These are phyloP conservation scores for Aspergillus steynii DNA, from an alignment of 495 filamentous ascomycete genomes.

Conservation along the genomic window DNA sequence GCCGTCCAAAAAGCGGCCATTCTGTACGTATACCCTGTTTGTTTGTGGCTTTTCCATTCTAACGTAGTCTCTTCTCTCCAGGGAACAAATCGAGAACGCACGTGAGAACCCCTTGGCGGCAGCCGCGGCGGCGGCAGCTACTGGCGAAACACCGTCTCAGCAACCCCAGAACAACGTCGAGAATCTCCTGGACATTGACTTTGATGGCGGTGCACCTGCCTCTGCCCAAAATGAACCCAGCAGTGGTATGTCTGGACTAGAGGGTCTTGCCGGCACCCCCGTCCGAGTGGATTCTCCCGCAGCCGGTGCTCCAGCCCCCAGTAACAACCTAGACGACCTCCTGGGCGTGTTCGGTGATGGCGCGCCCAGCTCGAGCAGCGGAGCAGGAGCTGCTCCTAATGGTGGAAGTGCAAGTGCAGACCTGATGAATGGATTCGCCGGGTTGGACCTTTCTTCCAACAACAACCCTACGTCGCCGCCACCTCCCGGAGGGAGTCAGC, in stretches of 20 bases:
- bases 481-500: slow-evolving; percentile 24
- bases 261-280: slow-evolving; percentile 76
- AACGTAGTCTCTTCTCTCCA: slow-evolving; percentile 21
- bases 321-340: slow-evolving; percentile 82
- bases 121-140: slow-evolving; percentile 70
- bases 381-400: slow-evolving; percentile 21
- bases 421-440: slow-evolving; percentile 82
- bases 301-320: slow-evolving; percentile 44
- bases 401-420: slow-evolving; percentile 47
- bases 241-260: slow-evolving; percentile 63
- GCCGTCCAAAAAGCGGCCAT: slow-evolving; percentile 95
- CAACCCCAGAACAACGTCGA: slow-evolving; percentile 77
- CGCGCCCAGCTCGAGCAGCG: slow-evolving; percentile 27
- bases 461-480: slow-evolving; percentile 20
- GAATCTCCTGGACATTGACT: slow-evolving; percentile 97
- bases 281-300: slow-evolving; percentile 71
- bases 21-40: slow-evolving; percentile 51
- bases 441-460: slow-evolving; percentile 68
- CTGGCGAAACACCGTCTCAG: slow-evolving; percentile 49
- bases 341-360: slow-evolving; percentile 74
- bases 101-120: slow-evolving; percentile 93
- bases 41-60: not conserved
- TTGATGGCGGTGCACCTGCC: slow-evolving; percentile 91
- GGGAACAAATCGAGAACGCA: slow-evolving; percentile 85
- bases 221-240: slow-evolving; percentile 73